Evolutionary conservation across 345 rosid species (phyloP), one percentile per base, ranked within the genome.

Genomic region (Populus ilicifolia): DNA sequence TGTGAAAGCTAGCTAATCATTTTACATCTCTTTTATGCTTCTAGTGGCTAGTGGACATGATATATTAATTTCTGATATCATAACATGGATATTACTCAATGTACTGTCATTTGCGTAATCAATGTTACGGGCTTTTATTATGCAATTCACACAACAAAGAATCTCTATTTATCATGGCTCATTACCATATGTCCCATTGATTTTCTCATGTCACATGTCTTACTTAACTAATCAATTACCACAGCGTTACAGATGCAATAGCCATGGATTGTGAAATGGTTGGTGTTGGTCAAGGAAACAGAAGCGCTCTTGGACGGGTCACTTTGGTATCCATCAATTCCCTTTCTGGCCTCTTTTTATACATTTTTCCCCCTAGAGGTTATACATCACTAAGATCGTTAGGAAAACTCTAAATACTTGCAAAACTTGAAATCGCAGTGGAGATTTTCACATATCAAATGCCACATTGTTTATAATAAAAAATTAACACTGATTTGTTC

Each of bases 261-360:
- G 99, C 94, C 62, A 92, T 96, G 93, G 98, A 96, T 74, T 96
- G 99, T 30, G 99, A 96, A 87, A 93, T 96, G 99, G 99, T 96
- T 82, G 99, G 99, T 71, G 89, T 93, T 16, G 85, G 92, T 77
- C 93, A 85, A 81, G 97, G 93, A 86, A 96, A 88, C 77, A 92
- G 86, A 83, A 93, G 98, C 41, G 99, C 99, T 66, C 96, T 96
- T 65, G 99, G 98, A 87, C 86, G 99, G 75, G 91, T 93, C 75
- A 84, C 97, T 29, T 77, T 93, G 98, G 99, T 96, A 90, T 66
- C 18, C 41, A 6, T 69, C 39, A 41, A 10, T 81, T 83, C 43
- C 25, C 67, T 71, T 46, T 23, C 61, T 30, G 29, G 18, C 16
- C 20, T 29, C 67, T 65, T 72, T 75, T 46, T 35, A 27, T 43